Base-by-base conservation (phyloP, 148 eudicot genomes). In the Pouteria glomerata region DNA sequence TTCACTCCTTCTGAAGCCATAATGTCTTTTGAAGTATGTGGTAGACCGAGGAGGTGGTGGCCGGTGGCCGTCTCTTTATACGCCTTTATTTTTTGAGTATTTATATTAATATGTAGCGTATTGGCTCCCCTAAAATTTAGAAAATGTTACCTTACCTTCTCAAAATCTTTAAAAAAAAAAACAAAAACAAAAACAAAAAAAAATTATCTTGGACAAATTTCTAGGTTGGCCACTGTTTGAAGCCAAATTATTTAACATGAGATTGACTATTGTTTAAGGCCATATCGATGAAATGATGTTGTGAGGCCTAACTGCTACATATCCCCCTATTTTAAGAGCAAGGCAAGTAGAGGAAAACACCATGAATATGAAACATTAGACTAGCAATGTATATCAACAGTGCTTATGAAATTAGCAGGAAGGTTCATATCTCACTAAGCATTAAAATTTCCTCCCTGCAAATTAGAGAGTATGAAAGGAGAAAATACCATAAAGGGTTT, bases 401-500 rank as follows among this genome's bases (percentile, higher is more conserved):
- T 8, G 33, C 16, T 8, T 55, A 42, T 55, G 42, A 41, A 59
- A 39, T 44, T 47, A 23, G 15, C 68, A 23, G 52, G 60, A 6
- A 73, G 41, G 16, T 55, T 21, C 29, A 35, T 10, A 69, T 37
- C 34, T 57, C 73, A 48, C 42, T 50, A 10, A 56, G 27, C 63
- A 69, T 69, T 34, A 39, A 56, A 69, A 26, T 10, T 8, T 37
- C 55, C 23, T 41, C 57, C 37, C 24, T 24, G 35, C 31, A 7
- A 56, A 16, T 60, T 24, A 47, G 72, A 51, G 58, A 58, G 27
- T 21, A 48, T 39, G 57, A 1, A 61, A 73, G n/a, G 63, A 66
- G 58, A 61, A 66, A 19, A 35, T 89, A 91, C 97, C 98, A 95
- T 77, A 80, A 60, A 52, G 98, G 98, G 68, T 91, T 89, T 78